These are phyloP conservation scores for Staphylotrichum longicolle DNA, from an alignment of 495 filamentous ascomycete species.

Conservation along the genomic window DNA sequence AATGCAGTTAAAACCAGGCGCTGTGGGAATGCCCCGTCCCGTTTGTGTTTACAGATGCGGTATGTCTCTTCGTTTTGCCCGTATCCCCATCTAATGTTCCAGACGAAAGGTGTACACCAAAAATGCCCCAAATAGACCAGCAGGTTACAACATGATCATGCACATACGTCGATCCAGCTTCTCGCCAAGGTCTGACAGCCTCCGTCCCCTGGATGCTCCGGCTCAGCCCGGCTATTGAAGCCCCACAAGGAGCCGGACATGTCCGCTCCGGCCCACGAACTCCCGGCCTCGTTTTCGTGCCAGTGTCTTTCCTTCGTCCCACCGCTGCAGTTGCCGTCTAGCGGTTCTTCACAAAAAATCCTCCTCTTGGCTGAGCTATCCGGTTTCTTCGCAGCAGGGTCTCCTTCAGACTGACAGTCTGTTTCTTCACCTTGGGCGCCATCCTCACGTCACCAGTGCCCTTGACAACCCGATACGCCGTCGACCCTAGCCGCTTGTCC, in stretches of 20 bases:
- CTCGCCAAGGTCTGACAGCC: not conserved
- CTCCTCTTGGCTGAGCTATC: conserved; percentile 29
- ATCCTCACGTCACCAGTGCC: conserved; percentile 33
- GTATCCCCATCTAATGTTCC: not conserved
- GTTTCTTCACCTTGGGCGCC: conserved; percentile 41
- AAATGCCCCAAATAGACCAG: not conserved
- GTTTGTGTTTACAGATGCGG: no score
- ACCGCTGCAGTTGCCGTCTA: conserved; percentile 18
- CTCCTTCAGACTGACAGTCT: conserved; percentile 35
- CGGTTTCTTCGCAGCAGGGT: conserved; percentile 39
- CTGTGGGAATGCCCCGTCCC: no score
- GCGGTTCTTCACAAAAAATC: conserved; percentile 40
- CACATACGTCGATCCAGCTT: not conserved
- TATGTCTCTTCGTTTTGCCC: not conserved
- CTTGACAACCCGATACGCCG: conserved; percentile 43
- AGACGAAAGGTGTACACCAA: not conserved
- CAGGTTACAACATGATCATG: not conserved
- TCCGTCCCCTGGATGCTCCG: conserved; percentile 9
- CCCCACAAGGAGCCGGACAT: conserved; percentile 17
- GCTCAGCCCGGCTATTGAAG: conserved; percentile 12
- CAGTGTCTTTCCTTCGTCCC: not conserved
- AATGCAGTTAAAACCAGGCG: no score
- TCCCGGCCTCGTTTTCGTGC: not conserved
- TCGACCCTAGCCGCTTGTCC: conserved; percentile 42
- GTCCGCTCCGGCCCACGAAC: conserved; percentile 13